Evolutionary conservation across 192 early-diverging fungal species (phyloP).

Genomic region (Coemansia sp.): DNA sequence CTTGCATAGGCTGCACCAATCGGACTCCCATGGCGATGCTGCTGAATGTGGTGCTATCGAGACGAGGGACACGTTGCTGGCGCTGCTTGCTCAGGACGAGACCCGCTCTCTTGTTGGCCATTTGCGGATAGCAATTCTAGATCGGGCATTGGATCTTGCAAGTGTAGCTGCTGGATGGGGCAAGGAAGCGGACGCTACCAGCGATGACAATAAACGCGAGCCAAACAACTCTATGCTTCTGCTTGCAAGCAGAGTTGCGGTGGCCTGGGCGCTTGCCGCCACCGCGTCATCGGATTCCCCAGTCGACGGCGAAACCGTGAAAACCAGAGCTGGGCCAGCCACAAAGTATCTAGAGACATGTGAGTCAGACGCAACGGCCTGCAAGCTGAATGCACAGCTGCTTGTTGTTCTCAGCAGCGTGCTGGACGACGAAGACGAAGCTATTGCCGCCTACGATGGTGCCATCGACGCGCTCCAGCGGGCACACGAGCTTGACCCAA

Average conservation of each 20-base stretch:
- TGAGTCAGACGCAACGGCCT: slow-evolving; percentile 18
- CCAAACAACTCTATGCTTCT: slow-evolving; percentile 1
- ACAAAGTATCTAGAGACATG: slow-evolving; percentile 32
- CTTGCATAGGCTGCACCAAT: not conserved
- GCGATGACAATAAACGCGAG: not conserved
- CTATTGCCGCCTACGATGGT: slow-evolving; percentile 54
- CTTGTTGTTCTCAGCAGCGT: slow-evolving; percentile 45
- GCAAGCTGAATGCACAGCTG: slow-evolving; percentile 36
- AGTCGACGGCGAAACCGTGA: slow-evolving; percentile 47
- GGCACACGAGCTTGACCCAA: slow-evolving; percentile 52
- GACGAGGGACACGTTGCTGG: slow-evolving; percentile 16
- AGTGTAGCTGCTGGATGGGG: slow-evolving; percentile 19
- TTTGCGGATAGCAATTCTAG: slow-evolving; percentile 18
- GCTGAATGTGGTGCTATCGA: not conserved
- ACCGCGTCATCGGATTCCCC: slow-evolving; percentile 38
- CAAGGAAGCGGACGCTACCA: not conserved
- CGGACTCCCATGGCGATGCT: not conserved
- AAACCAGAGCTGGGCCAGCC: slow-evolving; percentile 28
- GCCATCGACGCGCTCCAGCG: slow-evolving; percentile 50
- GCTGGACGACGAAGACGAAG: slow-evolving; percentile 56
- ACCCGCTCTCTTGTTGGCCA: slow-evolving; percentile 13
- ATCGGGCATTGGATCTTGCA: slow-evolving; percentile 22
- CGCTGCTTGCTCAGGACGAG: slow-evolving; percentile 17
- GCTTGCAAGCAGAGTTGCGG: slow-evolving; percentile 38
- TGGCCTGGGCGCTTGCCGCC: slow-evolving; percentile 61